Conservation (phyloP, 2,329 filamentous ascomycete species). For the Lachnellula hyalina region DNA sequence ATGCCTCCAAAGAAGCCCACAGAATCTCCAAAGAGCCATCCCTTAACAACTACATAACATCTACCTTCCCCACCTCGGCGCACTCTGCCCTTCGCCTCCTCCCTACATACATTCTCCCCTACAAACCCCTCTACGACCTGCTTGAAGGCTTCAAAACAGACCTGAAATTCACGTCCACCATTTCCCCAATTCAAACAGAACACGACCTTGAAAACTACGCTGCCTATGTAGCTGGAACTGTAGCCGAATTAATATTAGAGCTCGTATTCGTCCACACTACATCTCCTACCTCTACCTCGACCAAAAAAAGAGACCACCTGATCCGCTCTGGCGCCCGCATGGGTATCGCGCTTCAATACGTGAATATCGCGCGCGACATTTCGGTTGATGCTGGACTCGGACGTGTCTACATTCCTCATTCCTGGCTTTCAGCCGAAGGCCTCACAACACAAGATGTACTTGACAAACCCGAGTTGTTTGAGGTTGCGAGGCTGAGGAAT, state of each 20-base stretch:
- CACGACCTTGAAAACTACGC: constrained; percentile 58
- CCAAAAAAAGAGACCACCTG: constrained; percentile 36
- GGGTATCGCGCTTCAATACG: constrained; percentile 71
- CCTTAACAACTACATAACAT: constrained; percentile 16
- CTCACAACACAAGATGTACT: constrained; percentile 51
- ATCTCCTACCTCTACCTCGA: constrained; percentile 9
- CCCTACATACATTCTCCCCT: constrained; percentile 50
- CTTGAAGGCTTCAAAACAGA: constrained; percentile 67
- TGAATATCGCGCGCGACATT: constrained; percentile 74
- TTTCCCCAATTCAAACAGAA: constrained; percentile 51
- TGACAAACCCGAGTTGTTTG: constrained; percentile 40
- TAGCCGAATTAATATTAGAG: constrained; percentile 63
- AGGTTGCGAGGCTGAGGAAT: constrained; percentile 45
- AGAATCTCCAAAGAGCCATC: constrained; percentile 18
- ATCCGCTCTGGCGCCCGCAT: constrained; percentile 55
- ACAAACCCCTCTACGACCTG: constrained; percentile 56
- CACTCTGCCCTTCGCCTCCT: constrained; percentile 51
- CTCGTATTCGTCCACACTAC: constrained; percentile 55
- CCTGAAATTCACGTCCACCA: constrained; percentile 43
- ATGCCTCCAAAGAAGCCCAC: constrained; percentile 31
- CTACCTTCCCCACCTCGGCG: constrained; percentile 26
- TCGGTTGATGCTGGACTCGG: constrained; percentile 57
- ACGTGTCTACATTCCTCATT: constrained; percentile 62
- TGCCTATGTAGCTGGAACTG: constrained; percentile 65
- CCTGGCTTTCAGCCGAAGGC: constrained; percentile 56